Conservation (phyloP, 495 filamentous ascomycete genomes). For the Staphylotrichum longicolle region DNA sequence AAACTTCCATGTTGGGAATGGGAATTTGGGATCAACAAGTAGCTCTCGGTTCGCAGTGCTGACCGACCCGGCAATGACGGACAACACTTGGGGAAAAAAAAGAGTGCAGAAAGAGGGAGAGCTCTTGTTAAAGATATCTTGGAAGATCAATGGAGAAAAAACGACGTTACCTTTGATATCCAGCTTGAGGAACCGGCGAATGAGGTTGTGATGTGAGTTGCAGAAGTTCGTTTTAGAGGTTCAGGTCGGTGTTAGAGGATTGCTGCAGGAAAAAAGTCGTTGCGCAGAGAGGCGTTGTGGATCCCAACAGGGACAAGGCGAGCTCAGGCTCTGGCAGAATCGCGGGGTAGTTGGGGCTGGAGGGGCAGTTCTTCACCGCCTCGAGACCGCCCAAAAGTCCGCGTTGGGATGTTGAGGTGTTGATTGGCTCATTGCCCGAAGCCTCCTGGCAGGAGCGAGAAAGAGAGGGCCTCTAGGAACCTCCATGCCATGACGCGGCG, state of each 20-base stretch:
- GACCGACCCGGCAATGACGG: not conserved
- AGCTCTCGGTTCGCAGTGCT: not conserved
- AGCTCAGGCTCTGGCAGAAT: slow-evolving; percentile 12
- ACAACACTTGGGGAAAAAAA: not conserved
- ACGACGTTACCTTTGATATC: slow-evolving; percentile 13
- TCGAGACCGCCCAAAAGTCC: not conserved
- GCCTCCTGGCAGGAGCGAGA: not conserved
- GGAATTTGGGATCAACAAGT: slow-evolving; percentile 1
- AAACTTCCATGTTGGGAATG: not conserved
- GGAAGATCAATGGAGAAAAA: not conserved
- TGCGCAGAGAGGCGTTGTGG: not conserved
- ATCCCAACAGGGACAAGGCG: not conserved
- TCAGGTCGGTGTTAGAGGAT: not conserved
- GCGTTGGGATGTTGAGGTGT: not conserved
- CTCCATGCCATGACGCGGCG: too few species aligned
- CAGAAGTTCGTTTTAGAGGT: not conserved
- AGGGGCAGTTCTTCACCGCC: slow-evolving; percentile 16
- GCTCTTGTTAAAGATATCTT: not conserved
- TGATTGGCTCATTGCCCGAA: not conserved
- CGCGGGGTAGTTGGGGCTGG: slow-evolving; percentile 15
- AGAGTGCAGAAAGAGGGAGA: not conserved
- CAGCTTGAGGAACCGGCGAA: not conserved
- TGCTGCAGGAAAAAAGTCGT: slow-evolving; percentile 14
- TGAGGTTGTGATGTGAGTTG: slow-evolving; percentile 1
- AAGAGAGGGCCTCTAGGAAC: not conserved